Evolutionary conservation across 768 basidiomycete genomes (phyloP), one percentile per base, ranked within the genome.

Genomic region (Collybiopsis confluens): DNA sequence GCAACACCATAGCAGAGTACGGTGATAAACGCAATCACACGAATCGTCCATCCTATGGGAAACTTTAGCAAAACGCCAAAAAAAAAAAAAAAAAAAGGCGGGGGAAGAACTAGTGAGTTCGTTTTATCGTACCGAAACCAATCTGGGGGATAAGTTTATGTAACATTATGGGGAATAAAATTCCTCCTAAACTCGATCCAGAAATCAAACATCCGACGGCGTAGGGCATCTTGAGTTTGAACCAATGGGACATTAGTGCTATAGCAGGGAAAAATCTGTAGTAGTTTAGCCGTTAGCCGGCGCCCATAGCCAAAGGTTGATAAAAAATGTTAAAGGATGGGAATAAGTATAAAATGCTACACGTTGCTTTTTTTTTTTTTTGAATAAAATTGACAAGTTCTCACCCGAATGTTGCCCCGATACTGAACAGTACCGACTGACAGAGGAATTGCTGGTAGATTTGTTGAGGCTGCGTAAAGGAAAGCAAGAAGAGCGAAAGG

Each of bases 231-330:
- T 61, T 57, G 10, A 58, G 56, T 45, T 65, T 64, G 59, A 73
- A 74, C 61, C 65, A 68, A 55, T 74, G 73, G 1, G 64, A 60
- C 10, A 72, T 61, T 1, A 70, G 66, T 3, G 66, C 65, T 27
- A 72, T 55, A 1, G 65, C 59, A 0, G 72, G 73, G n/a, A 69
- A 59, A 60, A 72, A 73, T 2, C 70, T 65, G 33, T 4, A n/a
- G n/a, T n/a, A n/a, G n/a, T n/a, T n/a, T n/a, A n/a, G n/a, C n/a
- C n/a, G n/a, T n/a, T n/a, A n/a, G n/a, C n/a, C n/a, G n/a, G n/a
- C n/a, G n/a, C n/a, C n/a, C n/a, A n/a, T n/a, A n/a, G n/a, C n/a
- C n/a, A n/a, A n/a, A n/a, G n/a, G n/a, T n/a, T n/a, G n/a, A n/a
- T n/a, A n/a, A n/a, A n/a, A n/a, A n/a, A n/a, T n/a, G n/a, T n/a